These are phyloP conservation scores for Proliferodiscus dingleyae DNA, from an alignment of 2,329 filamentous ascomycete genomes.

Conservation along the genomic window DNA sequence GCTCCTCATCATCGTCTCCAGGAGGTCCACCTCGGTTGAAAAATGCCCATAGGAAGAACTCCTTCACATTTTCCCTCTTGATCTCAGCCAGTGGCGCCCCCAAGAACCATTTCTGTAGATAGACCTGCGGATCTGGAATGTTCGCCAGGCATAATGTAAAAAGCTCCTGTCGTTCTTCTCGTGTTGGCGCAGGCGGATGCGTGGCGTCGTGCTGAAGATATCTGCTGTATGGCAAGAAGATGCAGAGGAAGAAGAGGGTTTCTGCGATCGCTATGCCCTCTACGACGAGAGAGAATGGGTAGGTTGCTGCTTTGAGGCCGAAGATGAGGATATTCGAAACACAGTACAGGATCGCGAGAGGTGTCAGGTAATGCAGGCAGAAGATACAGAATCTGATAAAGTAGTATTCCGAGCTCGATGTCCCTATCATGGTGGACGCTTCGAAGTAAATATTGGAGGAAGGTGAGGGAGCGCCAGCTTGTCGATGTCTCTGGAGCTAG, in stretches of 20 bases:
- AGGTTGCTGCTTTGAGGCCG: conserved; percentile 27
- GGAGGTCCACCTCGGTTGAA: conserved; percentile 42
- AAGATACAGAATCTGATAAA: conserved; percentile 45
- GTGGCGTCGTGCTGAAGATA: conserved; percentile 46
- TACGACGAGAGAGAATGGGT: conserved; percentile 26
- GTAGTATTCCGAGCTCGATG: conserved; percentile 27
- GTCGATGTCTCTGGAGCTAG: background rate
- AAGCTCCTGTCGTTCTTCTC: conserved; percentile 43
- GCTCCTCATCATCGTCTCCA: conserved; percentile 44
- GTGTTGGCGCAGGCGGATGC: conserved; percentile 42
- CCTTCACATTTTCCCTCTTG: conserved; percentile 53
- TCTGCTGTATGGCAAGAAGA: conserved; percentile 48
- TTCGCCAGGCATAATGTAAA: conserved; percentile 47
- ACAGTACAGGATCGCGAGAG: conserved; percentile 44
- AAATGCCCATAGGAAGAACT: conserved; percentile 58
- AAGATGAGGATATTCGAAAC: conserved; percentile 32
- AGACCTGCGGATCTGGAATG: conserved; percentile 48
- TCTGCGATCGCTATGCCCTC: conserved; percentile 45
- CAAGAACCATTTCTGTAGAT: conserved; percentile 54
- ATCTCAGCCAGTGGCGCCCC: conserved; percentile 48
- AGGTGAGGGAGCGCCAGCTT: conserved; percentile 5
- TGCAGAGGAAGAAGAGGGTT: conserved; percentile 46
- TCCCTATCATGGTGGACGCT: conserved; percentile 31
- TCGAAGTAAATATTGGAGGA: background rate
- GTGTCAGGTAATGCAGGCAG: conserved; percentile 44